Evolutionary conservation across 441 rosid species (phyloP).

Genomic region (Capsella rubella): DNA sequence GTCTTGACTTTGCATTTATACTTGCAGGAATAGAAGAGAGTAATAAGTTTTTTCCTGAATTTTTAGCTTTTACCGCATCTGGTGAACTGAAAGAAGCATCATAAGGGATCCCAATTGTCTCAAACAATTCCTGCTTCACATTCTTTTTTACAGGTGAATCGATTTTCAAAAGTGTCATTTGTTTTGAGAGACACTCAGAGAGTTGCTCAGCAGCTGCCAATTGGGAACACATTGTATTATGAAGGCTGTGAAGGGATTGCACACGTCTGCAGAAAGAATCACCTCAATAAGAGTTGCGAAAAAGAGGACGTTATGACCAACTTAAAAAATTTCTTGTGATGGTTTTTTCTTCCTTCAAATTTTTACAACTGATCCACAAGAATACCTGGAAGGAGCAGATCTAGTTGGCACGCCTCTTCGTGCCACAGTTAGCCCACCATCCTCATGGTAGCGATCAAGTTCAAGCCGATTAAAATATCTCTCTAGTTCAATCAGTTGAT

Average conservation of each 20-base stretch:
- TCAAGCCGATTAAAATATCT: constrained; percentile 90
- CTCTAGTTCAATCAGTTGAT: constrained; percentile 85
- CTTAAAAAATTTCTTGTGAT: constrained; percentile 8
- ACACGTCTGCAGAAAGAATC: constrained; percentile 60
- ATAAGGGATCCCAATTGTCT: constrained; percentile 83
- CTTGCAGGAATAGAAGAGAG: constrained; percentile 67
- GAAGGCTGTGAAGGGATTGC: constrained; percentile 76
- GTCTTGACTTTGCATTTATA: constrained; percentile 63
- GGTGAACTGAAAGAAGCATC: constrained; percentile 86
- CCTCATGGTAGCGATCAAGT: constrained; percentile 77
- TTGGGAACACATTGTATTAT: constrained; percentile 79
- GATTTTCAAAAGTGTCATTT: constrained; percentile 76
- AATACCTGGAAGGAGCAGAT: constrained; percentile 77
- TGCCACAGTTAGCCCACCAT: constrained; percentile 52
- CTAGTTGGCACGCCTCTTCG: constrained; percentile 57
- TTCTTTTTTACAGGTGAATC: constrained; percentile 74
- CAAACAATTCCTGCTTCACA: constrained; percentile 85
- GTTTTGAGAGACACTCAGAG: constrained; percentile 84
- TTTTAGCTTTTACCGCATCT: constrained; percentile 53
- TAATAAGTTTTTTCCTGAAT: constrained; percentile 52
- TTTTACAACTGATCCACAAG: constrained; percentile 30
- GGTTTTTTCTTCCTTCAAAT: neutral
- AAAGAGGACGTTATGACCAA: constrained; percentile 13
- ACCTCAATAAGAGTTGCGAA: constrained; percentile 35
- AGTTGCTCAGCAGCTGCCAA: constrained; percentile 90